Percentiles rank a stretch among this genome's conserved stretches.
Conservation (phyloP, 306 rosid species). For the Quercus suber region DNA sequence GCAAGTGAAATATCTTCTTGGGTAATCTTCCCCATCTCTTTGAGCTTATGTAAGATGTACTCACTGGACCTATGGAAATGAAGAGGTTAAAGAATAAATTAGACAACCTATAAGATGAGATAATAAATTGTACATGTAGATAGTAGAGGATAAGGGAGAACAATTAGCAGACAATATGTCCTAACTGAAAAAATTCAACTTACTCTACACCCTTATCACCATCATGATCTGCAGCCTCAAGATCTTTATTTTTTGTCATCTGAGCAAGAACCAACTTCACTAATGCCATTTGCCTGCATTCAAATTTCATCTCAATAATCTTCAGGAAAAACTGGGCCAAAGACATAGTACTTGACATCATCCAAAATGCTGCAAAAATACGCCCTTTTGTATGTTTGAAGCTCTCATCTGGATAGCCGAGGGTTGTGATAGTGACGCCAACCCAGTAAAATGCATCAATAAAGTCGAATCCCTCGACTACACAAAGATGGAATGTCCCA, state of each 20-base stretch:
- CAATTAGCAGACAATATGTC: no score
- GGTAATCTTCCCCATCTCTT: constrained; percentile 81
- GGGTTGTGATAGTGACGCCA: constrained; percentile 3
- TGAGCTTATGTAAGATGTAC: constrained; percentile 68
- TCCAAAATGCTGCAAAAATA: constrained; percentile 76
- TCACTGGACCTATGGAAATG: constrained; percentile 59
- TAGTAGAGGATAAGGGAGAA: neutral
- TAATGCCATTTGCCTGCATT: constrained; percentile 54
- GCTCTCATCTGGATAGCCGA: constrained; percentile 65
- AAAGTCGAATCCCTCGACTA: neutral
- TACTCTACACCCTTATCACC: constrained; percentile 71
- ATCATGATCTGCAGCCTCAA: constrained; percentile 88
- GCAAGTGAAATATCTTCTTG: constrained; percentile 71
- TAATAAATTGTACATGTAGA: neutral
- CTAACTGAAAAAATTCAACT: constrained; percentile 28
- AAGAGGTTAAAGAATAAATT: neutral
- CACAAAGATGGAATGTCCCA: neutral
- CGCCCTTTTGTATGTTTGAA: constrained; percentile 79
- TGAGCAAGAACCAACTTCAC: constrained; percentile 66
- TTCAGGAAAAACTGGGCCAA: constrained; percentile 82
- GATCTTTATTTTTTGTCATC: constrained; percentile 51
- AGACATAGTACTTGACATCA: constrained; percentile 59
- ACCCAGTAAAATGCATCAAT: constrained; percentile 3
- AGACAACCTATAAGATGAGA: neutral
- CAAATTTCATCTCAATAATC: constrained; percentile 66